Conservation (phyloP, 371 early-diverging fungal species). For the Mucor piriformis region DNA sequence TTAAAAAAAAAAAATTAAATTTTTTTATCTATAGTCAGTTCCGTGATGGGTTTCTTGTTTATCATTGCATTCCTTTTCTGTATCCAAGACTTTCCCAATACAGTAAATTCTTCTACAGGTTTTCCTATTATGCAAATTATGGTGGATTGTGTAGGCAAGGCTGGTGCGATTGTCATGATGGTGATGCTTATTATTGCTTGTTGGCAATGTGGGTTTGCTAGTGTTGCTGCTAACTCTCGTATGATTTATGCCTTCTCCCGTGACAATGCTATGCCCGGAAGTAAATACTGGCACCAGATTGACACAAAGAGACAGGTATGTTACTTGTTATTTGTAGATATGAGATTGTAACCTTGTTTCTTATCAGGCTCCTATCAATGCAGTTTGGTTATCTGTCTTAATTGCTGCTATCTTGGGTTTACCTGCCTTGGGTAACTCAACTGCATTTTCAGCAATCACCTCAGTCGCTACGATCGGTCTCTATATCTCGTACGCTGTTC, state of each 20-base stretch:
- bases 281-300: conserved; percentile 39
- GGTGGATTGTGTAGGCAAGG: conserved; percentile 51
- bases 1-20: not conserved
- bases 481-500: conserved; percentile 65
- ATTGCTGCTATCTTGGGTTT: conserved; percentile 52
- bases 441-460: conserved; percentile 63
- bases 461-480: conserved; percentile 70
- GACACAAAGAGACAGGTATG: conserved; percentile 43
- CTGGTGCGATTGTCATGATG: conserved; percentile 55
- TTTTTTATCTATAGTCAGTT: conserved; percentile 22
- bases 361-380: conserved; percentile 52
- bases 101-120: conserved; percentile 40
- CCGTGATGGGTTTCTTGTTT: conserved; percentile 43
- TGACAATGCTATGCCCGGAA: conserved; percentile 70
- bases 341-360: conserved; percentile 10
- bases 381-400: conserved; percentile 55
- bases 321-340: conserved; percentile 31
- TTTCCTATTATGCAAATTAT: conserved; percentile 56
- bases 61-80: conserved; percentile 45
- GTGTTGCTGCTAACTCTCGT: conserved; percentile 65
- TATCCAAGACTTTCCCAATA: conserved; percentile 47
- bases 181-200: conserved; percentile 58
- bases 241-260: conserved; percentile 78
- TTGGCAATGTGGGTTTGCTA: conserved; percentile 62
- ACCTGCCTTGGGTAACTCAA: conserved; percentile 41